Base-by-base conservation (phyloP, 495 filamentous ascomycete species). In the Astrocystis sublimbata region DNA sequence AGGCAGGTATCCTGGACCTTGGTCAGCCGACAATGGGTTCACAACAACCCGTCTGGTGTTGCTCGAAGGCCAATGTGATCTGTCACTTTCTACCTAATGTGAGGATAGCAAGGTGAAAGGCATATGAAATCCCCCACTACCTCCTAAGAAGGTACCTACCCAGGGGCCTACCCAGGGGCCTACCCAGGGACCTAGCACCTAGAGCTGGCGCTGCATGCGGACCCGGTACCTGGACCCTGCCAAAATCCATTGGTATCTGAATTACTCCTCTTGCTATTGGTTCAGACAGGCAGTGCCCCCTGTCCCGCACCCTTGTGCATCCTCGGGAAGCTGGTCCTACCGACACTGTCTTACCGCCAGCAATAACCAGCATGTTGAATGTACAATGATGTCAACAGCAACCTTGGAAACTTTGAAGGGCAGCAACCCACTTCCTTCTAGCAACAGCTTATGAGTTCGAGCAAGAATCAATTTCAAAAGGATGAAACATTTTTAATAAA, bases 41-140 rank as follows among this genome's bases (percentile, higher is more conserved):
- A 31, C 23, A 10, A 21, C 19, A 0, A 42, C 1, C 8, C 52
- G 8, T 3, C 4, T 38, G 36, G 40, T 15, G 51, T 26, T 5
- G 36, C 36, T 19, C 52, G 36, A 56, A 41, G 24, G 41, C 31
- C 36, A 30, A 19, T 10, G 33, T 24, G 15, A 24, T 57, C n/a
- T 28, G n/a, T 13, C 12, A 10, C 28, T 43, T 26, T 15, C 24
- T 1, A 8, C n/a, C n/a, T n/a, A n/a, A n/a, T n/a, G 24, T 21
- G 8, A 21, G 15, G 35, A 24, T 40, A 24, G n/a, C n/a, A n/a
- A n/a, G 3, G 23, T 47, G 43, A 54, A 23, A 23, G 40, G 24
- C 54, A 57, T 57, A 40, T 35, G 54, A 57, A 45, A 6, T 26
- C 50, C 50, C 50, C 50, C 50, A 53, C 50, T 38, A n/a, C n/a